Base-by-base conservation (phyloP, 176 grass and related monocot species). In the Tillandsia fasciculata region DNA sequence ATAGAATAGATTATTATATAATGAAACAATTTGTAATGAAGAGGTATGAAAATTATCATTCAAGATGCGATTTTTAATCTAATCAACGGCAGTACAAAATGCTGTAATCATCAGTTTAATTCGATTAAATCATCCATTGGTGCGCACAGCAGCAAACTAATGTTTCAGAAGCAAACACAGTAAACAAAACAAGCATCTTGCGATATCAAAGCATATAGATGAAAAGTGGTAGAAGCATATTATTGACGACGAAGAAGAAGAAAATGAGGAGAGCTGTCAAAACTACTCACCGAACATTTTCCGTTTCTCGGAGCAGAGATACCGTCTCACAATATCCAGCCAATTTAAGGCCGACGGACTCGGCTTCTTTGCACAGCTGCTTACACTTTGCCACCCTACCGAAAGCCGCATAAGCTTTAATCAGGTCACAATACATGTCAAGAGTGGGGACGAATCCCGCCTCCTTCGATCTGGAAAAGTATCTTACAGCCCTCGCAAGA, bases 391-490 rank as follows among this genome's bases (percentile, higher is more conserved):
- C 81, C 75, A 67, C 15, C 78, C 86, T 84, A 17, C 88, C 86
- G 10, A 33, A 70, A 53, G 12, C 54, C 48, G 77, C 82, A 69
- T 87, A 87, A 18, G 67, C 79, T 67, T 74, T 52, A 57, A 97
- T 97, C 68, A 97, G 23, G 53, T 50, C 33, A 15, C 63, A 26
- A 48, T 92, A 97, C 11, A 97, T 92, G 52, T 97, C 89, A 47
- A 71, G 33, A 3, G 79, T 85, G 1, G 86, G 89, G 29, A 65
- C 22, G n/a, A 92, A 92, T 1, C 93, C 93, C 3, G 84, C 81
- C 54, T 90, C 93, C 73, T 97, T 87, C 74, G 92, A 58, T 70
- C 72, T 92, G 1, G 70, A 74, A 51, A 92, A 53, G 80, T 92
- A 92, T 68, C 82, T 72, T 23, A 82, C 64, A 7, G 74, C 89